Evolutionary conservation across 495 filamentous ascomycete genomes (phyloP).

Genomic region (Talaromyces ruber): DNA sequence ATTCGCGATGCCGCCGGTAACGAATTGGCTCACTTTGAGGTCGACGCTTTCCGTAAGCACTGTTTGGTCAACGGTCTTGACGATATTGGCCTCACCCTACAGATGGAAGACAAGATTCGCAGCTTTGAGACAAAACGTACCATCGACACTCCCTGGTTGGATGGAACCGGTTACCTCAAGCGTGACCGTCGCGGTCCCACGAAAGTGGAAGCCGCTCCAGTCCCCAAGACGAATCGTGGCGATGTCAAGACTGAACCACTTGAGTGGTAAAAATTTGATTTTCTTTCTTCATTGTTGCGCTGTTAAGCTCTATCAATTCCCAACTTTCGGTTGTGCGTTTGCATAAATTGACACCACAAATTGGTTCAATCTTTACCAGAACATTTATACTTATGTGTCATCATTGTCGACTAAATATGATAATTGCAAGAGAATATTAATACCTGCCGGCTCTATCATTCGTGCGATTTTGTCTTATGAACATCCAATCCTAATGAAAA

Average conservation of each 20-base stretch:
- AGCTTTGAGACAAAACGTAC: constrained; percentile 72
- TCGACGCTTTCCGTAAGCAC: constrained; percentile 88
- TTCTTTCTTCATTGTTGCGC: not conserved
- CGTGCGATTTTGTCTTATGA: not conserved
- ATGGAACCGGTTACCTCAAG: constrained; percentile 78
- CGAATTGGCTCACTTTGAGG: constrained; percentile 68
- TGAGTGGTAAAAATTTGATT: constrained; percentile 64
- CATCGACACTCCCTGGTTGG: constrained; percentile 81
- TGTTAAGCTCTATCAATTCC: not conserved
- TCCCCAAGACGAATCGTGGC: constrained; percentile 87
- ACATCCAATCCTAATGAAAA: not conserved
- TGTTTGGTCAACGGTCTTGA: constrained; percentile 92
- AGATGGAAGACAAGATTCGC: constrained; percentile 81
- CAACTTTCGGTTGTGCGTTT: not conserved
- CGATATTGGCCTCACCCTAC: constrained; percentile 91
- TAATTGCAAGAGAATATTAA: not conserved
- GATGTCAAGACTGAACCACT: constrained; percentile 78
- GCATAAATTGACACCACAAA: not conserved
- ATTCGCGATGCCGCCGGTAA: constrained; percentile 70
- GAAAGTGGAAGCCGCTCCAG: constrained; percentile 70
- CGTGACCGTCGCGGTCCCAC: constrained; percentile 54
- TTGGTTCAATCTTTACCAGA: not conserved
- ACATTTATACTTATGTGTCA: not conserved
- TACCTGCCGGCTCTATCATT: not conserved
- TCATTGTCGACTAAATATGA: not conserved